Conservation (phyloP, 2,329 filamentous ascomycete species). For the Tolypocladium guangdongense region DNA sequence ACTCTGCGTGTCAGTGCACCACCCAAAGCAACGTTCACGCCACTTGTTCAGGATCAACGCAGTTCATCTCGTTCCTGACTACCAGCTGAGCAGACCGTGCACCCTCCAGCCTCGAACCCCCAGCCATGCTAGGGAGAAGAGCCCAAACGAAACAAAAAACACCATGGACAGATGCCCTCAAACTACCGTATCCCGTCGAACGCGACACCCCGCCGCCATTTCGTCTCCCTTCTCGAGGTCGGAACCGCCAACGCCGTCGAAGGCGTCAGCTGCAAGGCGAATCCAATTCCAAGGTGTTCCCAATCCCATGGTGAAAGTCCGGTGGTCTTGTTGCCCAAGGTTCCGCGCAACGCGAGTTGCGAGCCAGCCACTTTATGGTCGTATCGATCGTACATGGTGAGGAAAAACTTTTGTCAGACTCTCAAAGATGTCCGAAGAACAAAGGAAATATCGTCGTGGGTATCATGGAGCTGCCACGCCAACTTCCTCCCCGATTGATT, state of each 20-base stretch:
- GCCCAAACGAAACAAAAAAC: constrained; percentile 5
- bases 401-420: constrained; percentile 11
- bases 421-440: constrained; percentile 11
- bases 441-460: constrained; percentile 25
- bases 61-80: constrained; percentile 27
- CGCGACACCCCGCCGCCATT: constrained; percentile 15
- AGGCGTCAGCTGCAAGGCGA: constrained; percentile 15
- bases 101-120: constrained; percentile 10
- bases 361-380: constrained; percentile 18
- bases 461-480: constrained; percentile 32
- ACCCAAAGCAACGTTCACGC: constrained; percentile 6
- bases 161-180: constrained; percentile 10
- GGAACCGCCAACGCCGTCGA: constrained; percentile 4
- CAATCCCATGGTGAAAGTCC: constrained; percentile 12
- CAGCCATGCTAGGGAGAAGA: constrained; percentile 1
- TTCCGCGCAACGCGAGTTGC: constrained; percentile 17
- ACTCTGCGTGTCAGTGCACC: neutral
- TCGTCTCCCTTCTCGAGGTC: constrained; percentile 13
- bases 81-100: constrained; percentile 20
- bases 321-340: constrained; percentile 11
- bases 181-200: constrained; percentile 8
- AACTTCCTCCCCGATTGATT: constrained; percentile 16
- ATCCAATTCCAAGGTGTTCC: constrained; percentile 20
- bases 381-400: constrained; percentile 18
- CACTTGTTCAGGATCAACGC: constrained; percentile 18